These are phyloP conservation scores for Phytophthora niederhauseri DNA, from an alignment of 352 stramenopile species.

Conservation along the genomic window DNA sequence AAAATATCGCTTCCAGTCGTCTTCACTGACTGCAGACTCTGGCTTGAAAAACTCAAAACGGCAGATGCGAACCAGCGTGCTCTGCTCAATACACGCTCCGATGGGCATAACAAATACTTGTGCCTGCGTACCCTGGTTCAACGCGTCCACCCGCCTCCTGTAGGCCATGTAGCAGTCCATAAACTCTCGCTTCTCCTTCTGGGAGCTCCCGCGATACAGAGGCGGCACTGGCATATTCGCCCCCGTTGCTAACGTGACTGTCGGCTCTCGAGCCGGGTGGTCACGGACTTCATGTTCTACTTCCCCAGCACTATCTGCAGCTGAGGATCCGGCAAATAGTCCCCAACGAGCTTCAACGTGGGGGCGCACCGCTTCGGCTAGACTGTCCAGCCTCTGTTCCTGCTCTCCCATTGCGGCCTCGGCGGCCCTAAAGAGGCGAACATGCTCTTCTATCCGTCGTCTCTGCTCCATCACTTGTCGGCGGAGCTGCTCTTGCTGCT, in stretches of 20 bases:
- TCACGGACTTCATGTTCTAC: too few species aligned
- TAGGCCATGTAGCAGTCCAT: too few species aligned
- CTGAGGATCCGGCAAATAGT: neutral
- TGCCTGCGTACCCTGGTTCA: conserved; percentile 3
- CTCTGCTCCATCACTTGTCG: conserved; percentile 9
- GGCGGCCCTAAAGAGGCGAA: conserved; percentile 6
- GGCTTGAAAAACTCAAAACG: neutral
- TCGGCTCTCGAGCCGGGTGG: too few species aligned
- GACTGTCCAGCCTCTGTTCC: conserved; percentile 9
- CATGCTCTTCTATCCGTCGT: conserved; percentile 13
- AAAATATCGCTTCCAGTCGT: too few species aligned
- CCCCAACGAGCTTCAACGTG: neutral
- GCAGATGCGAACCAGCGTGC: neutral
- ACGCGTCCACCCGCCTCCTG: too few species aligned
- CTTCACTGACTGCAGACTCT: neutral
- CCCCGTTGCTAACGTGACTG: too few species aligned
- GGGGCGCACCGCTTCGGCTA: too few species aligned
- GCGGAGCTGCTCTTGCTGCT: conserved; percentile 3
- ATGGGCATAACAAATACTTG: conserved; percentile 1
- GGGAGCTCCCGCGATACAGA: too few species aligned
- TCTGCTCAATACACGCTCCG: neutral
- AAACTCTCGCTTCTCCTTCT: too few species aligned
- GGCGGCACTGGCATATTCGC: too few species aligned
- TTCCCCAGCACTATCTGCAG: too few species aligned
- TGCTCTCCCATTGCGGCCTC: conserved; percentile 5